phyloP scores from a whole-genome alignment of 495 filamentous ascomycete genomes.

The Aspergillus avenaceus region DNA sequence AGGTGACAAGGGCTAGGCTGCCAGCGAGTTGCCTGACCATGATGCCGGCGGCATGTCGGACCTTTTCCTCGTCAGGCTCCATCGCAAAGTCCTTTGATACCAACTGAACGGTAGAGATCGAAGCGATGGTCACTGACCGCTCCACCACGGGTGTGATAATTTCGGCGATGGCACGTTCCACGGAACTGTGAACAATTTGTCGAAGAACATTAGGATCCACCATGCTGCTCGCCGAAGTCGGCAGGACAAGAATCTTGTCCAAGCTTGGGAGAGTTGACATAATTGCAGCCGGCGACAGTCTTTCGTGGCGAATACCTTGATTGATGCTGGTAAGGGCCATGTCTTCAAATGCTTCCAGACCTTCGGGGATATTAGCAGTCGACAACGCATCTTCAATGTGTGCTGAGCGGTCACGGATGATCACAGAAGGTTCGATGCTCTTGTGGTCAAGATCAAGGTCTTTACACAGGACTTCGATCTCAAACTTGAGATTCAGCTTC shows the following conservation, averaged over 20 bases:
- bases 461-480: constrained; percentile 95
- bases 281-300: constrained; percentile 69
- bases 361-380: constrained; percentile 55
- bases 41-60: constrained; percentile 78
- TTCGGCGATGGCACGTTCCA: constrained; percentile 83
- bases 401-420: constrained; percentile 67
- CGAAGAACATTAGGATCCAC: constrained; percentile 65
- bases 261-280: constrained; percentile 76
- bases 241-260: constrained; percentile 65
- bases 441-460: constrained; percentile 86
- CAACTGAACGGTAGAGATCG: constrained; percentile 89
- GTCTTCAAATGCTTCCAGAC: constrained; percentile 73
- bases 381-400: constrained; percentile 57
- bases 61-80: constrained; percentile 81
- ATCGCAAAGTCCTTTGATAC: constrained; percentile 94
- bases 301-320: constrained; percentile 61
- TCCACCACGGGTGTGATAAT: constrained; percentile 97
- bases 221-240: constrained; percentile 69
- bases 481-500: constrained; percentile 94
- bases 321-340: constrained; percentile 68
- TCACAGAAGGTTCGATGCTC: constrained; percentile 74
- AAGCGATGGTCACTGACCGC: constrained; percentile 93
- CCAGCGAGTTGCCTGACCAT: constrained; percentile 92
- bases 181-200: constrained; percentile 76
- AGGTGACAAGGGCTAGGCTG: constrained; percentile 92